Percentiles rank a stretch among this genome's conserved stretches.
phyloP scores from a whole-genome alignment of 2,329 filamentous ascomycete genomes.

The Sporothrix inflata region DNA sequence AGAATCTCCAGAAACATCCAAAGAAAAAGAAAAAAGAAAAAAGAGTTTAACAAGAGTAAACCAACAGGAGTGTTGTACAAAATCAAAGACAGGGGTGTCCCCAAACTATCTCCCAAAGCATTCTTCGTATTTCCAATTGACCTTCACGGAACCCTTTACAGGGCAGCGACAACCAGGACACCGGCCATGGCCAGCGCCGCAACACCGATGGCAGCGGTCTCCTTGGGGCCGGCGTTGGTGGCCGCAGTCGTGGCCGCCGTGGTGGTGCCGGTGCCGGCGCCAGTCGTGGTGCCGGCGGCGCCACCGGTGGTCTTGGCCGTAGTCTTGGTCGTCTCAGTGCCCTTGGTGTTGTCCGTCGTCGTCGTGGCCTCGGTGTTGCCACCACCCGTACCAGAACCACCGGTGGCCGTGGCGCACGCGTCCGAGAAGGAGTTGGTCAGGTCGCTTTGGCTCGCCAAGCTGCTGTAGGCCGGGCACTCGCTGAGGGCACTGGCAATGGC shows the following conservation, averaged over 20 bases:
- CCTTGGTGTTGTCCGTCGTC: not conserved
- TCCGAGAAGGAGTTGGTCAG: not conserved
- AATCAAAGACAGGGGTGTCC: too few relatives aligned
- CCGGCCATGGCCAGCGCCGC: conserved; percentile 24
- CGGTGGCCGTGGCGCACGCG: not conserved
- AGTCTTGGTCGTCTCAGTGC: not conserved
- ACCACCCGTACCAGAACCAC: not conserved
- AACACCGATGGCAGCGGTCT: conserved; percentile 19
- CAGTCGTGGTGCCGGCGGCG: conserved; percentile 4
- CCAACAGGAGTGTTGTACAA: not conserved
- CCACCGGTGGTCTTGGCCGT: not conserved
- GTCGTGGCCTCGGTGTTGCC: not conserved
- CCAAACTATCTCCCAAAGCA: not conserved
- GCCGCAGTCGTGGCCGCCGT: conserved; percentile 2
- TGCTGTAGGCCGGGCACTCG: conserved; percentile 37
- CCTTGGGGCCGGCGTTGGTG: conserved; percentile 24
- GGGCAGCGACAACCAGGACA: conserved; percentile 15
- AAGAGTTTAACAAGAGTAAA: not conserved
- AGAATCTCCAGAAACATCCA: not conserved
- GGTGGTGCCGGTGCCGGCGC: conserved; percentile 15
- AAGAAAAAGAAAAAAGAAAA: not conserved
- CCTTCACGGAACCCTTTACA: conserved; percentile 7
- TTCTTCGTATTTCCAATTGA: not conserved
- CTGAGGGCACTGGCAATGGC: conserved; percentile 35
- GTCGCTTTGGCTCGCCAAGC: conserved; percentile 19